These are phyloP conservation scores for Mortierella sp. DNA, from an alignment of 371 early-diverging fungal species.

Conservation along the genomic window DNA sequence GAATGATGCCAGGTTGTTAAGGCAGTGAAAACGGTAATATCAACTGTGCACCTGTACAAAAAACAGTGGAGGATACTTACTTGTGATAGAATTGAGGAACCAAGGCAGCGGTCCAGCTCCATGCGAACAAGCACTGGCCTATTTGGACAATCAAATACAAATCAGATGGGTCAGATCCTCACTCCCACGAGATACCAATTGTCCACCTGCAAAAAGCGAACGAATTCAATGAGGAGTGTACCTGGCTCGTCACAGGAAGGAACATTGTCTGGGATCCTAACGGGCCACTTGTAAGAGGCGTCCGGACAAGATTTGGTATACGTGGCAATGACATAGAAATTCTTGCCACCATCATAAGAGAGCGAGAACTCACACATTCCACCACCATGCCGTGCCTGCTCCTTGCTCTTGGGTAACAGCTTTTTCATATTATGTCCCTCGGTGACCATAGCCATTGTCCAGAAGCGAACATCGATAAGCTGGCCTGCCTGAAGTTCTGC, in stretches of 20 bases:
- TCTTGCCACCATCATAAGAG: conserved; percentile 68
- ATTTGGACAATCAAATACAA: background rate
- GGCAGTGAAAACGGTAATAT: background rate
- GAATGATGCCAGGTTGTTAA: background rate
- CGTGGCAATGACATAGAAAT: conserved; percentile 66
- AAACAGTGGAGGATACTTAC: conserved; percentile 18
- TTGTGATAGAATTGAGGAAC: conserved; percentile 49
- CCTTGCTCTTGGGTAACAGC: conserved; percentile 21
- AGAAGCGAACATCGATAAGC: conserved; percentile 43
- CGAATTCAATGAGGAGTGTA: background rate
- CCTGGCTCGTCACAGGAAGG: conserved; percentile 33
- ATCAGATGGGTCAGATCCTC: background rate
- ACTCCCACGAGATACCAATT: background rate
- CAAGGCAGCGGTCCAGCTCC: conserved; percentile 46
- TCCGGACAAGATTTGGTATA: conserved; percentile 55
- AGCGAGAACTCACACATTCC: conserved; percentile 79
- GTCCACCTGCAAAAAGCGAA: no score
- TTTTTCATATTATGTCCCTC: no score
- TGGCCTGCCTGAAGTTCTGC: conserved; percentile 51
- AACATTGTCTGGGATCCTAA: conserved; percentile 40
- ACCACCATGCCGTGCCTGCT: conserved; percentile 61
- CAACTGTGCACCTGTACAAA: background rate
- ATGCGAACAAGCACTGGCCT: conserved; percentile 43
- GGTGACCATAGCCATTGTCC: conserved; percentile 27
- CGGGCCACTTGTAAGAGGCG: conserved; percentile 37